phyloP scores from a whole-genome alignment of 345 rosid species.

The Salix arbutifolia region DNA sequence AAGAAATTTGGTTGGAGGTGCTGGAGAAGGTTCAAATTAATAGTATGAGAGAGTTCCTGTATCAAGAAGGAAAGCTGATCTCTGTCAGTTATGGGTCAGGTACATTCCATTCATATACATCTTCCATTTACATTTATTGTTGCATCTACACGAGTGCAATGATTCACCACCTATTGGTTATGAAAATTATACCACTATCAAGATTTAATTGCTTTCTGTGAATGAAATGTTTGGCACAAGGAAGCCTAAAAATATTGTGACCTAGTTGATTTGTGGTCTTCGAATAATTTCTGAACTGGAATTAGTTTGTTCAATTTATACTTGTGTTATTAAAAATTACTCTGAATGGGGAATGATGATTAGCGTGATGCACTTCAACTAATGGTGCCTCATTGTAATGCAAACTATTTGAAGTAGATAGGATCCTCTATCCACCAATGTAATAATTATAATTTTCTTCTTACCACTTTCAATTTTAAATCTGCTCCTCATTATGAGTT shows the following conservation, averaged over 20 bases:
- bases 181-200: too few relatives aligned
- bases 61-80: slow-evolving; percentile 74
- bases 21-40: slow-evolving; percentile 52
- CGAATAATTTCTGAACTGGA: background rate
- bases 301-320: background rate
- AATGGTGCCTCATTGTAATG: background rate
- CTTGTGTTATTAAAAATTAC: background rate
- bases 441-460: background rate
- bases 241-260: background rate
- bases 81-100: slow-evolving; percentile 87
- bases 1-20: slow-evolving; percentile 86
- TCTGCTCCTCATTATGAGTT: background rate
- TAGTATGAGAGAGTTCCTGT: slow-evolving; percentile 60
- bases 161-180: background rate
- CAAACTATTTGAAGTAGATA: background rate
- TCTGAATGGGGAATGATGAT: background rate
- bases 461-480: background rate
- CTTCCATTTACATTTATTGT: background rate
- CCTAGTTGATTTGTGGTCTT: background rate
- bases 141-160: background rate
- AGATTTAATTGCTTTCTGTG: background rate
- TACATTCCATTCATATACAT: slow-evolving; percentile 24
- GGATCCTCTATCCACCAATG: background rate
- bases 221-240: background rate
- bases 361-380: background rate